phyloP scores from a whole-genome alignment of 257 asterid species.

The Eucommia ulmoides region DNA sequence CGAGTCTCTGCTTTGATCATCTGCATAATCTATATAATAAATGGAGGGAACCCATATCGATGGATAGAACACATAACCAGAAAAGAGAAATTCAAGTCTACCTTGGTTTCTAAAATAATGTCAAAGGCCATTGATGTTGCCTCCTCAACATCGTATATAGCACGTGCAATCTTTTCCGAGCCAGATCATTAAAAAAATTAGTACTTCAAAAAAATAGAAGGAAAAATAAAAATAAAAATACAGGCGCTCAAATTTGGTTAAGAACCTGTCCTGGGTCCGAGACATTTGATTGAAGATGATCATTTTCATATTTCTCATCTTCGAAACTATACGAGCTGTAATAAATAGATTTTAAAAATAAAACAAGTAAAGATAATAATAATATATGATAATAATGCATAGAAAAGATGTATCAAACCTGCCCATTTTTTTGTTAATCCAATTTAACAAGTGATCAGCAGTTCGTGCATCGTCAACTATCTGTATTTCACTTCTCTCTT shows the following conservation, averaged over 20 bases:
- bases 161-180: conserved; percentile 64
- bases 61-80: too few relatives aligned
- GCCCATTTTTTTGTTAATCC: not conserved
- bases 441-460: not conserved
- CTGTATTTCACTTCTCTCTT: conserved; percentile 44
- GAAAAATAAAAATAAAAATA: not conserved
- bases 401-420: not conserved
- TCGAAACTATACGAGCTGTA: conserved; percentile 69
- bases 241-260: conserved; percentile 6
- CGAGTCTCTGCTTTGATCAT: conserved; percentile 70
- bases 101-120: conserved; percentile 65
- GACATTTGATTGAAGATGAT: conserved; percentile 45
- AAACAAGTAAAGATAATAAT: too few relatives aligned
- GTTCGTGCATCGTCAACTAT: conserved; percentile 29
- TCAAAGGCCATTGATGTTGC: conserved; percentile 79
- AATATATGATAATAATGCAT: not conserved
- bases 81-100: conserved; percentile 9
- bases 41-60: conserved; percentile 3
- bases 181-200: conserved; percentile 8
- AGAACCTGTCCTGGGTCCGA: conserved; percentile 72
- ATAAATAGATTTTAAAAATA: not conserved
- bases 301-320: conserved; percentile 65
- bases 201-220: too few relatives aligned
- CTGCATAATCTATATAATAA: conserved; percentile 15
- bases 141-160: conserved; percentile 88